Evolutionary conservation across 2,329 filamentous ascomycete species (phyloP), one percentile per base, ranked within the genome.

Genomic region (Xylaria sp.): DNA sequence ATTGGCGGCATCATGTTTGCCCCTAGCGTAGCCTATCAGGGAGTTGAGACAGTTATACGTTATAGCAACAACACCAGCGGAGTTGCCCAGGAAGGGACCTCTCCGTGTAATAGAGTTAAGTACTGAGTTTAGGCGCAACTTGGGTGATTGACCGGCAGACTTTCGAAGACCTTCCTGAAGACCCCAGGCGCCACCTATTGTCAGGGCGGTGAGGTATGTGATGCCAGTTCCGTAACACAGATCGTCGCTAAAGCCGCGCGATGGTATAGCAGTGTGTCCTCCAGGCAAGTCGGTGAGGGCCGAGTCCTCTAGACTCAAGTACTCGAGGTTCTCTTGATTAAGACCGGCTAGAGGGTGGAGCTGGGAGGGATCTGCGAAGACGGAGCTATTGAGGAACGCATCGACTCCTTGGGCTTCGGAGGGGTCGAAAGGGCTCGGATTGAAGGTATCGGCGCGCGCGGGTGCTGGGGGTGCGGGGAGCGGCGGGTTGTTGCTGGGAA

Each of bases 181-280:
- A 65, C 95, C 95, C 94, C 94, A 98, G 60, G 87, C 89, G 69
- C 95, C 95, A 77, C 95, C 95, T 69, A 96, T 76, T 42, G 90
- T 86, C 72, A 99, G 82, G 6, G 91, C 95, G n/a, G 91, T 83
- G 64, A 99, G 83, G 76, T 99, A 99, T 75, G 93, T 97, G 66
- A 94, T 89, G 72, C 95, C 95, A 21, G 95, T 96, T 74, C 96
- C 95, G 78, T 99, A 99, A 81, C 95, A 98, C 63, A 99, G 87
- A 78, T 99, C 95, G 76, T 99, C 95, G 64, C 94, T 96, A 88
- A 96, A 99, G 76, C 95, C 95, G 77, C 95, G 90, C 60, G 94
- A 97, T 45, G 96, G 95, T 57, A 99, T 86, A 57, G 94, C 90
- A 45, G 94, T 96, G 76, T 92, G 91, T 63, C 89, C 86, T 73